phyloP scores from a whole-genome alignment of 768 basidiomycete genomes.

The Hemileccinum rubropunctum region DNA sequence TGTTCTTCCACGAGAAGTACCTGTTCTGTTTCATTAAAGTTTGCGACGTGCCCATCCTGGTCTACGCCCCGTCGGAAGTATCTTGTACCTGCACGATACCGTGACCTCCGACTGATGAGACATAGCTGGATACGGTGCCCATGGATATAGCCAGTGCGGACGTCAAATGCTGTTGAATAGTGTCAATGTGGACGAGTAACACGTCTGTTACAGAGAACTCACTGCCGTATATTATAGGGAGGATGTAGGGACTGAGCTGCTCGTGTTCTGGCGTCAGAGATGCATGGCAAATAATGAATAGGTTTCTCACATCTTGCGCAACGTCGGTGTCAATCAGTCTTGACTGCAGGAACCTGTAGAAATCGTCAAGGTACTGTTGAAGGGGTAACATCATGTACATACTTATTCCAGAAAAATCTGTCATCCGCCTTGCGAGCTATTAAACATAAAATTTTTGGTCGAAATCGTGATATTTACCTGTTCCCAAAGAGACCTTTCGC shows the following conservation, averaged over 20 bases:
- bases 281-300: background rate
- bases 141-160: constrained; percentile 72
- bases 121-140: constrained; percentile 77
- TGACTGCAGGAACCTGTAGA: constrained; percentile 49
- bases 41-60: constrained; percentile 84
- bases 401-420: constrained; percentile 97
- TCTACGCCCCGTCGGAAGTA: constrained; percentile 96
- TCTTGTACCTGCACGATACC: constrained; percentile 93
- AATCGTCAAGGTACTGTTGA: constrained; percentile 3
- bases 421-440: constrained; percentile 74
- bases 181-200: constrained; percentile 1
- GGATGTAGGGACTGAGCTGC: constrained; percentile 84
- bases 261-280: constrained; percentile 11
- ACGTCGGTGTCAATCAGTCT: constrained; percentile 57
- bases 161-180: constrained; percentile 69
- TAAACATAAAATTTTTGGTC: constrained; percentile 2
- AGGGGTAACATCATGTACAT: background rate
- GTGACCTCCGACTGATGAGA: constrained; percentile 90
- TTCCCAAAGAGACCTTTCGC: constrained; percentile 68
- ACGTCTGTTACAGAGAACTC: constrained; percentile 34
- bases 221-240: constrained; percentile 96
- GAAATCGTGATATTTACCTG: constrained; percentile 46
- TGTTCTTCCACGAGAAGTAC: constrained; percentile 73
- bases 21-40: constrained; percentile 99
- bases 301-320: constrained; percentile 59